A percentile compares a stretch with the other conserved stretches of the same genome.
These are phyloP conservation scores for Tetrahymena borealis DNA, from an alignment of 73 alveolate genomes.

Conservation along the genomic window DNA sequence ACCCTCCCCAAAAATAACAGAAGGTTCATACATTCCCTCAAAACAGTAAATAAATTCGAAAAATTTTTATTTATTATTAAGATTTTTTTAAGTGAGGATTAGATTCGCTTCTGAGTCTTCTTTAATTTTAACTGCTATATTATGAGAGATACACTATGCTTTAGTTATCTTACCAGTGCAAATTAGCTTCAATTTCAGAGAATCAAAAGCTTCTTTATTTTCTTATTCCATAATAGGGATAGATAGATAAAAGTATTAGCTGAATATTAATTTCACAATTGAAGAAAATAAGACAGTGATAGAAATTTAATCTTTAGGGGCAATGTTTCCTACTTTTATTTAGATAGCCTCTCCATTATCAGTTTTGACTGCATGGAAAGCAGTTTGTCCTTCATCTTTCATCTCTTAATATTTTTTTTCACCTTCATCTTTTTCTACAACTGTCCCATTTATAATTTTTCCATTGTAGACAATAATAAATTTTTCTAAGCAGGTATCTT, in stretches of 20 bases:
- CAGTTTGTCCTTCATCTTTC: background rate
- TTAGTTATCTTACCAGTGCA: background rate
- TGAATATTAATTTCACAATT: background rate
- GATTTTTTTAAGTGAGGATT: background rate
- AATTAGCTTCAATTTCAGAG: background rate
- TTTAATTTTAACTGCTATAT: background rate
- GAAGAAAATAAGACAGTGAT: background rate
- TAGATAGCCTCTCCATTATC: background rate
- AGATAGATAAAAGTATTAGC: background rate
- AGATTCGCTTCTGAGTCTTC: background rate
- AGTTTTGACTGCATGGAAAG: background rate
- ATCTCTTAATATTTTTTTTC: background rate
- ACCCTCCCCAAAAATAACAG: background rate
- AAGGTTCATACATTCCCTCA: background rate
- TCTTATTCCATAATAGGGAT: background rate
- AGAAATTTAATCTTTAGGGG: background rate
- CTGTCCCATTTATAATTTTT: background rate
- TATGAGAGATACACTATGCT: background rate
- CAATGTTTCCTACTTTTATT: background rate
- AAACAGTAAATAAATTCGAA: background rate
- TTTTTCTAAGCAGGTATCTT: background rate
- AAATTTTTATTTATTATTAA: background rate
- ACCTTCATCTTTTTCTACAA: background rate
- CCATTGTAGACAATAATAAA: background rate
- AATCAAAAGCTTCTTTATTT: background rate